Evolutionary conservation across 208 protist genomes (phyloP), one percentile per base, ranked within the genome.

Genomic region (Blechomonas ayalai): DNA sequence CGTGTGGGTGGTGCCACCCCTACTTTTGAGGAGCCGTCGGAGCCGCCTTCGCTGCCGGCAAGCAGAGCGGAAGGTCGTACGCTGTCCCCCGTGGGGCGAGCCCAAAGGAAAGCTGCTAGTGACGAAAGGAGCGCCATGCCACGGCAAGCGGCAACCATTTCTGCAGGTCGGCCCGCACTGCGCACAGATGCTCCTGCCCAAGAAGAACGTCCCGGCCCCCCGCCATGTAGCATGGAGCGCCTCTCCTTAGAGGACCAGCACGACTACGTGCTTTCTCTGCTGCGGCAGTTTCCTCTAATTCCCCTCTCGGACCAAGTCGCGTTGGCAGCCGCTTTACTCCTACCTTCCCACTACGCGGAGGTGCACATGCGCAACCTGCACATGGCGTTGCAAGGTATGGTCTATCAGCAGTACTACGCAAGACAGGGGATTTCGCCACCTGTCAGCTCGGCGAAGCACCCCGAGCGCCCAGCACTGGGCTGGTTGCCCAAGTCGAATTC

Each of bases 271-370:
- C 34, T 43, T 15, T 26, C 36, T 3, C 57, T 83, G 16, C 61
- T 67, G 20, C 40, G 27, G 15, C 41, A 55, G 12, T 78, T 72
- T 40, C 64, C 65, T 27, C 40, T 28, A 8, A 38, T 88, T n/a
- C 61, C 68, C 23, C 34, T 79, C 3, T 52, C 79, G 1, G 79
- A 89, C 46, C 52, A 55, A 18, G 50, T 89, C 4, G 80, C 50
- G 28, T 58, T 89, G 7, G 64, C 58, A 15, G 54, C 63, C 0
- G 55, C 71, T 18, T 45, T 84, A 25, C 59, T 90, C 8, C 46
- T 90, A 38, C 72, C 63, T 7, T 46, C 55, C 19, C n/a, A 28
- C 22, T 20, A 44, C 32, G 51, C 65, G 39, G 46, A 45, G 25
- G 53, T 25, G 1, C 61, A 80, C 45, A 9, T 72, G 35, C 18